Evolutionary conservation across 2,329 filamentous ascomycete genomes (phyloP), one percentile per base, ranked within the genome.

Genomic region (Colletotrichum sp.): DNA sequence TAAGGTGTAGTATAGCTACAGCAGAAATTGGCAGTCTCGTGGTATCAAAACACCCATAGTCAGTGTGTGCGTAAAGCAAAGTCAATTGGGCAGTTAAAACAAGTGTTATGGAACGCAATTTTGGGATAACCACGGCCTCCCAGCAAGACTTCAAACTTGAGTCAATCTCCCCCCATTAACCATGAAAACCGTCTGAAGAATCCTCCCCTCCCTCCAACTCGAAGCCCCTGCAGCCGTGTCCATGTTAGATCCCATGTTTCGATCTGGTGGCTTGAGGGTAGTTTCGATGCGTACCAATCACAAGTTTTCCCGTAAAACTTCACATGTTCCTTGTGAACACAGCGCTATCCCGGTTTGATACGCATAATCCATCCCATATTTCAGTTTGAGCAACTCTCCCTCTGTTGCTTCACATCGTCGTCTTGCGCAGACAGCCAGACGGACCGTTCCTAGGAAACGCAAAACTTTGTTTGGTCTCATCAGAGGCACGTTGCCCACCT

Each of bases 221-320:
- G 44, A 21, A 21, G 44, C 10, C 30, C n/a, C 66, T 68, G 66
- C 34, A 68, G 24, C 65, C 65, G 15, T 24, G 21, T 30, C 32
- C 55, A 60, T 68, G 66, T 55, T 21, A 60, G 66, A 68, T 49
- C 66, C 24, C 52, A 21, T 59, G 52, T 30, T 24, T 68, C 66
- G 52, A 49, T 52, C 63, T 68, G 65, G 66, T 68, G 66, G 66
- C 66, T 68, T 68, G 52, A 26, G 52, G 28, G 36, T 39, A 59
- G 55, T 70, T n/a, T 70, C 57, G 26, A 70, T 32, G 68, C 68
- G 68, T 70, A 26, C 68, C 68, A 70, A 70, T 70, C 68, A 70
- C 6, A 26, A 28, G n/a, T 24, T 49, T 62, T 63, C 26, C 68
- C 57, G 57, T n/a, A 62, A 26, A 15, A 26, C 36, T 36, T 70